A percentile compares a stretch with the other conserved stretches of the same genome.
Conservation (phyloP, 2,329 filamentous ascomycete genomes). For the Alternaria gaisen region DNA sequence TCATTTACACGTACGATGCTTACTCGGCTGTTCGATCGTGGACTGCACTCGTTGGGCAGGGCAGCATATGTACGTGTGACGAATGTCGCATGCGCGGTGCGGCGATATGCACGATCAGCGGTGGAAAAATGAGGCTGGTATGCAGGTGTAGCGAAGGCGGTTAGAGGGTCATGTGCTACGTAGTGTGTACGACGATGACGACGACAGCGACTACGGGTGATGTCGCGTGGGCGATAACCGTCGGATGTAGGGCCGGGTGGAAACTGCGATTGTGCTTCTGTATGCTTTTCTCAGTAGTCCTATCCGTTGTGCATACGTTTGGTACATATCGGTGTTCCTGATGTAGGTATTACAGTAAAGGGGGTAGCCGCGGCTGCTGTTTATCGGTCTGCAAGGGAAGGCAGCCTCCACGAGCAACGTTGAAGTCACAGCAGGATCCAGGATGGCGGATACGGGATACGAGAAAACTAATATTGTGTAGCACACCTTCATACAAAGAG, state of each 20-base stretch:
- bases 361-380: not conserved
- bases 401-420: not conserved
- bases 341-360: not conserved
- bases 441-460: not conserved
- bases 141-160: constrained; percentile 13
- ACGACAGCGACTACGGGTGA: not conserved
- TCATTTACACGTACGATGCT: not conserved
- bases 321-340: not conserved
- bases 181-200: not conserved
- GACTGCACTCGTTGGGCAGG: not conserved
- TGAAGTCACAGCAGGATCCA: not conserved
- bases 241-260: not conserved
- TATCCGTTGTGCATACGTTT: not conserved
- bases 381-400: not conserved
- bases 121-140: constrained; percentile 7
- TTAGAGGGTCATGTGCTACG: constrained; percentile 8
- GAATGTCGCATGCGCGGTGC: not conserved
- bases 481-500: not conserved
- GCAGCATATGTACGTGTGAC: not conserved
- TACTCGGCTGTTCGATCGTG: not conserved
- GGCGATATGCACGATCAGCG: not conserved
- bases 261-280: not conserved
- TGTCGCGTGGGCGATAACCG: not conserved
- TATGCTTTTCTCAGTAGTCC: not conserved
- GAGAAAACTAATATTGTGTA: not conserved